phyloP scores from a whole-genome alignment of 2,329 filamentous ascomycete species.

The Thielaviopsis euricoi region DNA sequence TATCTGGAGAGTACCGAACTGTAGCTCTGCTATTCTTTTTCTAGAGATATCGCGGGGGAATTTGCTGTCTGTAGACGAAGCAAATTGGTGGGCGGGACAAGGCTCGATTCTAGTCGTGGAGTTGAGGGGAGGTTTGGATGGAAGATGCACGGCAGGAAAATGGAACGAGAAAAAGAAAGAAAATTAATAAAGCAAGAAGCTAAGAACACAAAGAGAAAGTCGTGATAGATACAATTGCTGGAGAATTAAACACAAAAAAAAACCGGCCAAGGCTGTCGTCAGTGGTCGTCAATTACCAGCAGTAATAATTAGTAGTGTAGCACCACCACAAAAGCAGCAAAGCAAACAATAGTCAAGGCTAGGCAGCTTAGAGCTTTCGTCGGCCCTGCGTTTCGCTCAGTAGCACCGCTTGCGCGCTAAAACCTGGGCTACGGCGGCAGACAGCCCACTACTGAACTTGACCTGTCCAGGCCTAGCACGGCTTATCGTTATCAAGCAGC shows the following conservation, averaged over 20 bases:
- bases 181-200: background rate
- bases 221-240: background rate
- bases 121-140: background rate
- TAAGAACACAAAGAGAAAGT: background rate
- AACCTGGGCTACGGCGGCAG: no score
- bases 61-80: background rate
- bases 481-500: background rate
- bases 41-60: background rate
- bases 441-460: background rate
- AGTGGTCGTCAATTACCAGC: conserved; percentile 4
- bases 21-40: background rate
- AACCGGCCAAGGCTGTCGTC: conserved; percentile 3
- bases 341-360: conserved; percentile 2
- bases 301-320: no score
- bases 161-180: background rate
- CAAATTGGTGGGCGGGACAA: background rate
- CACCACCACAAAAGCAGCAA: background rate
- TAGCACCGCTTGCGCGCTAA: no score
- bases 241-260: no score
- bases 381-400: background rate
- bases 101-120: background rate
- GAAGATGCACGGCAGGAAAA: background rate
- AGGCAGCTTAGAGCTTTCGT: conserved; percentile 12
- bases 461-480: background rate
- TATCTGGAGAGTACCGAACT: conserved; percentile 19